Base-by-base conservation (phyloP, 768 basidiomycete genomes). In the Pulveroboletus sp. region DNA sequence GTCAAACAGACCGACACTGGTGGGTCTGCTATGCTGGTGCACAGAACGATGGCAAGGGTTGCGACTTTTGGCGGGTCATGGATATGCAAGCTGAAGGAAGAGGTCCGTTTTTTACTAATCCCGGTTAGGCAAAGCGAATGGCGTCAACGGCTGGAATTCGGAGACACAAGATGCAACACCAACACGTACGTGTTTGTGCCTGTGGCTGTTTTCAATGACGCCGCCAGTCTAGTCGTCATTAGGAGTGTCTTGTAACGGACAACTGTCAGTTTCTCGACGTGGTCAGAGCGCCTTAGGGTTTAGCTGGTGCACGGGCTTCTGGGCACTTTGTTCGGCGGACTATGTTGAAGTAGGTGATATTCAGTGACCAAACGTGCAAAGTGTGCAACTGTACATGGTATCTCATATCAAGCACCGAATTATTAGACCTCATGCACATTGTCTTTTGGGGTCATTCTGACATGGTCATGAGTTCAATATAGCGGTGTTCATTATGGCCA, bases 1-100 rank as follows among this genome's bases (percentile, higher is more conserved):
- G 76, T 21, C 63, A 73, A 49, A 72, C 71, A 6, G 79, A 81
- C 57, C 71, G 72, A 39, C 90, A 90, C 59, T 91, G 89, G 85
- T 92, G 67, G 67, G 72, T 77, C 21, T 92, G 90, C 57, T 84
- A 86, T 57, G 85, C 85, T 2, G 87, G 85, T 1, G 84, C 85
- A 17, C 87, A 90, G 64, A 90, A 89, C 50, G 84, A 91, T 11
- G 90, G 90, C 4, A 88, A 89, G 64, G 87, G 85, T 0, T 92
- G 90, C 54, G 75, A 76, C 24, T 80, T 81, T 48, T 90, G 88
- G 85, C 81, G 78, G 56, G 72, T 83, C 6, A 74, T 91, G 79
- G 81, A 90, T 63, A 79, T 84, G 71, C 62, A 72, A 38, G 74
- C 69, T 7, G 90, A 92, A 64, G 80, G 81, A 16, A 72, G 90